Percentiles rank a stretch among this genome's conserved stretches.
Conservation (phyloP, 371 early-diverging fungal genomes). For the Cokeromyces recurvatus region DNA sequence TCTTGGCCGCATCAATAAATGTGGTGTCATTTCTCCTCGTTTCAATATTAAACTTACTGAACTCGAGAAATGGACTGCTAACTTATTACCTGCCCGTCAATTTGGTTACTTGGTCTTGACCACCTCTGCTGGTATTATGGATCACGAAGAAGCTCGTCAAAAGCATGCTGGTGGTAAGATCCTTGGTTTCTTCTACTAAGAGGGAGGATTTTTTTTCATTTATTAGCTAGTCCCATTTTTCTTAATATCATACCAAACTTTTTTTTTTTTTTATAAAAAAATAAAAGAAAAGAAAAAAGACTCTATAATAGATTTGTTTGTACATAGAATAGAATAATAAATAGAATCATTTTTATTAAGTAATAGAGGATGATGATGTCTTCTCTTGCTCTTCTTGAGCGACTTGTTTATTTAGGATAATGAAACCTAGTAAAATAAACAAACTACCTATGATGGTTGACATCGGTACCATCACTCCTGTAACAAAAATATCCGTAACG, state of each 20-base stretch:
- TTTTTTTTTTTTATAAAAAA: too few relatives aligned
- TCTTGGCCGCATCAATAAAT: constrained; percentile 99
- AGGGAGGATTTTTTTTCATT: too few relatives aligned
- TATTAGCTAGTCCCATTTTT: too few relatives aligned
- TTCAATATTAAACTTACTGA: constrained; percentile 95
- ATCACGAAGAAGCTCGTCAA: constrained; percentile 98
- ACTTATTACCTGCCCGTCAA: constrained; percentile 99
- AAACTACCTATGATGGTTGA: constrained; percentile 50
- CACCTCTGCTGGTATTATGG: constrained; percentile 99
- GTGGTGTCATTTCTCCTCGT: constrained; percentile 99
- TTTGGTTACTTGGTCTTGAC: constrained; percentile 97
- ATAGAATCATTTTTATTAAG: neutral
- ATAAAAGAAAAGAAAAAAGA: too few relatives aligned
- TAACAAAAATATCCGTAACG: constrained; percentile 52
- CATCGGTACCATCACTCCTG: constrained; percentile 45
- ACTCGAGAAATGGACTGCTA: constrained; percentile 96
- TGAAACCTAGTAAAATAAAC: constrained; percentile 52
- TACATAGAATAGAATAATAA: neutral
- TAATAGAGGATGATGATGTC: too few relatives aligned
- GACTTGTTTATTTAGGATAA: constrained; percentile 37
- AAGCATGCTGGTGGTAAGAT: constrained; percentile 99
- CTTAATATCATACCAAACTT: too few relatives aligned
- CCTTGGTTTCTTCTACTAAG: constrained; percentile 81
- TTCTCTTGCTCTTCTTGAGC: constrained; percentile 7
- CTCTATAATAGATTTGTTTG: neutral